These are phyloP conservation scores for Zymoseptoria passerinii DNA, from an alignment of 2,329 filamentous ascomycete genomes.

Conservation along the genomic window DNA sequence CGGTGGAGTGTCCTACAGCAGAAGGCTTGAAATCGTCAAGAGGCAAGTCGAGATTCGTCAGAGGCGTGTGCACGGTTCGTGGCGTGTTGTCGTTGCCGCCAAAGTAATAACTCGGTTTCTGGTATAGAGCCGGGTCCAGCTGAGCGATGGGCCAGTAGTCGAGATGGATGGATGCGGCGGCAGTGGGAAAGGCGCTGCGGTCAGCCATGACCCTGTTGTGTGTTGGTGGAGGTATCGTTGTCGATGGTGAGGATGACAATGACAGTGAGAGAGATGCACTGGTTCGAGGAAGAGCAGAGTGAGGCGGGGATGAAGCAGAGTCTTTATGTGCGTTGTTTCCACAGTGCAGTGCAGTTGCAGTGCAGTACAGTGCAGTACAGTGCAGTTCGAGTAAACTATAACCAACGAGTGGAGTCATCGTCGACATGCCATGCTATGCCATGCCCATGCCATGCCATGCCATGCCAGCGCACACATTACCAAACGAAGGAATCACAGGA, in stretches of 20 bases:
- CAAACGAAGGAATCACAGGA: too few relatives aligned
- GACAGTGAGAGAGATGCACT: background rate
- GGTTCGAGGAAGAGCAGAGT: background rate
- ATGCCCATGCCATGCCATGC: too few relatives aligned
- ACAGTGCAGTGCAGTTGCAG: too few relatives aligned
- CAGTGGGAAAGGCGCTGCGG: background rate
- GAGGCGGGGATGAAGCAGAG: background rate
- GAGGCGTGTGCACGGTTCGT: slow-evolving; percentile 10
- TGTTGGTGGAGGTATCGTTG: background rate
- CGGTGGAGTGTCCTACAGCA: slow-evolving; percentile 16
- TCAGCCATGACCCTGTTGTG: background rate
- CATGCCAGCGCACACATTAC: too few relatives aligned
- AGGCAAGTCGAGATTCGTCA: slow-evolving; percentile 3
- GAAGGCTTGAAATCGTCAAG: slow-evolving; percentile 7
- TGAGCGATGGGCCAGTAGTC: background rate
- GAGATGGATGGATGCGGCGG: background rate
- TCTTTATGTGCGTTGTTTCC: background rate
- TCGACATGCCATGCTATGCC: too few relatives aligned
- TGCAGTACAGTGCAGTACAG: too few relatives aligned
- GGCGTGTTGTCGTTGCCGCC: slow-evolving; percentile 3
- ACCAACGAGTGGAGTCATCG: too few relatives aligned
- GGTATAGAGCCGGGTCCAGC: background rate
- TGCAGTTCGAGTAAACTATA: too few relatives aligned
- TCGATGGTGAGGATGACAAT: background rate
- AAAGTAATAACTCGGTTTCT: background rate